Percentiles rank a stretch among this genome's conserved stretches.
Evolutionary conservation across 2,329 filamentous ascomycete genomes (phyloP).

Genomic region (Scleromitrula shiraiana): DNA sequence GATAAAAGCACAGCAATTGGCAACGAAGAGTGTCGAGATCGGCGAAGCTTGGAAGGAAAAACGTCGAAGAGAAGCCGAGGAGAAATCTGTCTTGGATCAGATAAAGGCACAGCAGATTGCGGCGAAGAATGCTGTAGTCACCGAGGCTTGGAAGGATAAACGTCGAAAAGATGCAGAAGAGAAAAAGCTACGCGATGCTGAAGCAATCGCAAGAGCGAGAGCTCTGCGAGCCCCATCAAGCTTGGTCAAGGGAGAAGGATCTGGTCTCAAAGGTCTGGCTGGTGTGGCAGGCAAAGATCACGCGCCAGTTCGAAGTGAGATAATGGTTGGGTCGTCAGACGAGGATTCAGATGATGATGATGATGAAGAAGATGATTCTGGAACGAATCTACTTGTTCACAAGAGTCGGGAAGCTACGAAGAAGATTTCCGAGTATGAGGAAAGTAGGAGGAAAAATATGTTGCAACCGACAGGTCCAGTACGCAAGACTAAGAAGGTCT

Average conservation of each 20-base stretch:
- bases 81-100: slow-evolving; percentile 19
- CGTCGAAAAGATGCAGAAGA: slow-evolving; percentile 69
- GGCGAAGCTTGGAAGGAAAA: slow-evolving; percentile 59
- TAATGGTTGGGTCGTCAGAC: slow-evolving; percentile 75
- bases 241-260: slow-evolving; percentile 66
- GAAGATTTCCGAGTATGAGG: slow-evolving; percentile 35
- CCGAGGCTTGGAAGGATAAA: slow-evolving; percentile 59
- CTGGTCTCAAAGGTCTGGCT: slow-evolving; percentile 64
- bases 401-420: slow-evolving; percentile 34
- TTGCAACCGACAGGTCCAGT: slow-evolving; percentile 59
- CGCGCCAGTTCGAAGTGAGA: slow-evolving; percentile 64
- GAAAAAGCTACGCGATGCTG: slow-evolving; percentile 63
- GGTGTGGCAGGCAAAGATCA: slow-evolving; percentile 73
- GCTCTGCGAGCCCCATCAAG: slow-evolving; percentile 44
- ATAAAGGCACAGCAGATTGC: slow-evolving; percentile 17
- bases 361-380: slow-evolving; percentile 44
- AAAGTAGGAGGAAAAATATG: slow-evolving; percentile 41
- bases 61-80: slow-evolving; percentile 67
- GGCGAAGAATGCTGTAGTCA: slow-evolving; percentile 12
- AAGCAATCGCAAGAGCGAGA: slow-evolving; percentile 62
- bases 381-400: slow-evolving; percentile 37
- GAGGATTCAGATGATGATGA: slow-evolving; percentile 70
- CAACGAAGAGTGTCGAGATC: slow-evolving; percentile 12
- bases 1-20: slow-evolving; percentile 17
- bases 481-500: slow-evolving; percentile 71